Evolutionary conservation across 1,139 yeast species (phyloP).

Genomic region (Hansenula sp.): DNA sequence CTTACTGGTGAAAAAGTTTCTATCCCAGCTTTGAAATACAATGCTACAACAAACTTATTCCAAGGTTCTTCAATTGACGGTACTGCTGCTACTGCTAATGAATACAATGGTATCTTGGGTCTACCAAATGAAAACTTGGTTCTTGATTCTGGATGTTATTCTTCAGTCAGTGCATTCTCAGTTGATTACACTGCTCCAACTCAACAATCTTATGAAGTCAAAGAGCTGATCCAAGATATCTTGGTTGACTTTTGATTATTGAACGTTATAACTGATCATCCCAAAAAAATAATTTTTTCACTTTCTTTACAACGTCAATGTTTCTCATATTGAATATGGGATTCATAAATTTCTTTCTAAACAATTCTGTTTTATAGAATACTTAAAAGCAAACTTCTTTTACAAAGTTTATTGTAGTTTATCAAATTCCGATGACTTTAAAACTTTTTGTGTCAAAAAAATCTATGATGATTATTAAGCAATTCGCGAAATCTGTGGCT

Average conservation of each 20-base stretch:
- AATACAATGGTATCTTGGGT: constrained; percentile 16
- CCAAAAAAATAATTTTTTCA: background rate
- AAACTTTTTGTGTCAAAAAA: no score
- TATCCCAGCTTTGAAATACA: constrained; percentile 11
- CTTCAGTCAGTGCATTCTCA: constrained; percentile 17
- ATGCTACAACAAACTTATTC: constrained; percentile 15
- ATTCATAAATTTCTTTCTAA: no score
- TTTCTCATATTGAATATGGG: background rate
- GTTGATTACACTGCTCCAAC: constrained; percentile 21
- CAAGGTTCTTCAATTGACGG: constrained; percentile 4
- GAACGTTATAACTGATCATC: no score
- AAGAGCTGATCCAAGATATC: constrained; percentile 8
- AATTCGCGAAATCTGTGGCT: background rate
- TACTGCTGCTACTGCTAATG: constrained; percentile 10
- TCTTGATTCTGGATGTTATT: constrained; percentile 9
- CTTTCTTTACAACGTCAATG: background rate
- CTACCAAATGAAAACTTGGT: constrained; percentile 18
- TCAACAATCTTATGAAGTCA: constrained; percentile 11
- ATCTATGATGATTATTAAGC: background rate
- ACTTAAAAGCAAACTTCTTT: no score
- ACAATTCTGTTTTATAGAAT: no score
- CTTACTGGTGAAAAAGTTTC: constrained; percentile 34
- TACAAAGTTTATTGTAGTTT: no score
- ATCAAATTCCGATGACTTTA: no score
- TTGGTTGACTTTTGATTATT: constrained; percentile 4